A percentile compares a stretch with the other conserved stretches of the same genome.
Conservation (phyloP, 2,329 filamentous ascomycete genomes). For the Aspergillus spinulosporus region DNA sequence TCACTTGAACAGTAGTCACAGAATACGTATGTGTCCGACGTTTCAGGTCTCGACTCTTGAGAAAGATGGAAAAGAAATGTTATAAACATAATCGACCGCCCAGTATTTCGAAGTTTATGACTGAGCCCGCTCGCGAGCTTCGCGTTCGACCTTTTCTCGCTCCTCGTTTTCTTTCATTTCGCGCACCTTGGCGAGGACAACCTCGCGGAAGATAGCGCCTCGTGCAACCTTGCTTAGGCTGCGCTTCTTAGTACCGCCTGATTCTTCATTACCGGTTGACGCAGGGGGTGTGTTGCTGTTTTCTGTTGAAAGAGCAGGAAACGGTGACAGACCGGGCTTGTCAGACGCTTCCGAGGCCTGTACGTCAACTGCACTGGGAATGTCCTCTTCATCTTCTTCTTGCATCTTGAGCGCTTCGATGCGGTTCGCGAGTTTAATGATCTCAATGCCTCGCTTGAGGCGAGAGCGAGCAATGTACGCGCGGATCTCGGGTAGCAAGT, state of each 20-base stretch:
- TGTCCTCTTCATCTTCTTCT: constrained; percentile 80
- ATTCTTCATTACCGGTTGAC: constrained; percentile 24
- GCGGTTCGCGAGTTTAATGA: constrained; percentile 92
- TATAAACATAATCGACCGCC: constrained; percentile 8
- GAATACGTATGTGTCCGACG: constrained; percentile 21
- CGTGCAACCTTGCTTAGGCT: constrained; percentile 61
- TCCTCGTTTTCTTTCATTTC: constrained; percentile 89
- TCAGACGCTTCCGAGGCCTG: constrained; percentile 48
- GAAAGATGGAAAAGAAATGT: not conserved
- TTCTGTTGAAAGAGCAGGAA: constrained; percentile 26
- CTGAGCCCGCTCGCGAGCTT: constrained; percentile 46
- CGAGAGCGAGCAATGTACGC: constrained; percentile 89
- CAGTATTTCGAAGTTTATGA: constrained; percentile 23
- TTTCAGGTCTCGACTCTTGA: not conserved
- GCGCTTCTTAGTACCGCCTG: constrained; percentile 46
- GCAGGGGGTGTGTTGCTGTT: constrained; percentile 17
- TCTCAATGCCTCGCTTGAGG: constrained; percentile 88
- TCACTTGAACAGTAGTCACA: constrained; percentile 32
- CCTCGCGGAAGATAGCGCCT: constrained; percentile 84
- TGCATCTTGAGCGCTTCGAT: constrained; percentile 93
- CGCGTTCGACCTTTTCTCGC: constrained; percentile 66
- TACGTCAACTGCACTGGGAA: constrained; percentile 58
- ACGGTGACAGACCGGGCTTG: constrained; percentile 27
- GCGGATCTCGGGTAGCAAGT: constrained; percentile 95
- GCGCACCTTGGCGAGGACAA: constrained; percentile 88